Percentiles rank a stretch among this genome's conserved stretches.
Conservation (phyloP, 805 yeast genomes). For the Ascoidea tarda region DNA sequence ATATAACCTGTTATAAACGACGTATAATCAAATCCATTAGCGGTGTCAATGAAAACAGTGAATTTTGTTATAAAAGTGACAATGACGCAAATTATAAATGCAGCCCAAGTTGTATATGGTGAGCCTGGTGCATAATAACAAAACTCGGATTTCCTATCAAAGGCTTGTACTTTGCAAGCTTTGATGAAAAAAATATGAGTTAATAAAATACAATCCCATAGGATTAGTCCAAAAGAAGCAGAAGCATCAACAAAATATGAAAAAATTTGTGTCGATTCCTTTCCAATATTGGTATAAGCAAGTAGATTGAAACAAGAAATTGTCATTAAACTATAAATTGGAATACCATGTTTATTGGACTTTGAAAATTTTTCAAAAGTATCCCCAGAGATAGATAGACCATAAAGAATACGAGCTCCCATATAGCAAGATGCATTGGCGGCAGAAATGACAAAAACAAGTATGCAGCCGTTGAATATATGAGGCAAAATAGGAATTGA, state of each 20-base stretch:
- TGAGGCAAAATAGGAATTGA: constrained; percentile 33
- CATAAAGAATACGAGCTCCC: constrained; percentile 27
- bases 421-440: constrained; percentile 33
- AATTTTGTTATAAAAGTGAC: constrained; percentile 27
- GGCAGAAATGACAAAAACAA: constrained; percentile 26
- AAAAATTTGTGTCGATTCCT: constrained; percentile 23
- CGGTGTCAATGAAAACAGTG: constrained; percentile 26
- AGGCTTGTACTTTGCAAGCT: constrained; percentile 29
- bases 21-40: constrained; percentile 21
- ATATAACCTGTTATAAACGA: constrained; percentile 24
- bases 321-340: constrained; percentile 25
- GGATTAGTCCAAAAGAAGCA: constrained; percentile 28
- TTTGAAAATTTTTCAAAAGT: constrained; percentile 27
- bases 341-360: constrained; percentile 29
- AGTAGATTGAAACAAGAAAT: constrained; percentile 25
- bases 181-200: constrained; percentile 32
- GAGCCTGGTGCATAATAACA: constrained; percentile 28
- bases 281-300: constrained; percentile 27
- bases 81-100: constrained; percentile 21
- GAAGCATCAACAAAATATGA: constrained; percentile 29
- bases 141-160: constrained; percentile 22
- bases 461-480: constrained; percentile 32
- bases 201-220: constrained; percentile 30
- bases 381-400: constrained; percentile 28
- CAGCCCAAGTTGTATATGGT: constrained; percentile 26